Evolutionary conservation across 2,329 filamentous ascomycete genomes (phyloP), one percentile per base, ranked within the genome.

Genomic region (Xylaria multiplex): DNA sequence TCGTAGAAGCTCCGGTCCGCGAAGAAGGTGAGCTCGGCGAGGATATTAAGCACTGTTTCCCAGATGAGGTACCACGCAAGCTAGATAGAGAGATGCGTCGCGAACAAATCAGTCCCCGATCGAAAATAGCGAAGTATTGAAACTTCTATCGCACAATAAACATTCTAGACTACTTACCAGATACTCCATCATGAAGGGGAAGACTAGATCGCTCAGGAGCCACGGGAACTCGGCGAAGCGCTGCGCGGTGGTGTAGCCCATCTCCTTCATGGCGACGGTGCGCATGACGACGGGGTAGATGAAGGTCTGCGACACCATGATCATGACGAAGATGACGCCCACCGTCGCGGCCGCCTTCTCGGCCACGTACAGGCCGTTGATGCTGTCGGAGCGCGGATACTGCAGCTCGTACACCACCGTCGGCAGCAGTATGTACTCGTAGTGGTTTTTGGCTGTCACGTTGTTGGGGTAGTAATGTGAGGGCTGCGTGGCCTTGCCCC

Each of bases 11-110:
- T 90, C 53, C 91, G 86, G 75, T 94, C 92, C 4, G 91, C 91
- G 76, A 94, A 95, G 68, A 84, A 83, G 0, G 91, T 93, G 62
- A 94, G 76, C 77, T 95, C 92, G 3, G 91, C 92, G 24, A 94
- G 82, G 14, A 92, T 86, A 76, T 94, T 94, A 66, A 93, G 82
- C 42, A 90, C 86, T 2, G 87, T 88, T 77, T 91, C 88, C 92
- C 92, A 95, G 70, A 94, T 93, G 32, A 95, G 85, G 76, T 93
- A 94, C 90, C 91, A 95, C 0, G 88, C 85, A 64, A 93, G 84
- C 79, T 83, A 57, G 22, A 27, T 5, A 27, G 27, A 27, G 27
- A 27, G 27, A 45, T 27, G 14, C 11, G 19, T 13, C 46, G 19
- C 7, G 42, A 42, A 35, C 9, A 40, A 48, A 50, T 56, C 22